Conservation (phyloP, 345 rosid genomes). For the Aquilaria yunnanensis region DNA sequence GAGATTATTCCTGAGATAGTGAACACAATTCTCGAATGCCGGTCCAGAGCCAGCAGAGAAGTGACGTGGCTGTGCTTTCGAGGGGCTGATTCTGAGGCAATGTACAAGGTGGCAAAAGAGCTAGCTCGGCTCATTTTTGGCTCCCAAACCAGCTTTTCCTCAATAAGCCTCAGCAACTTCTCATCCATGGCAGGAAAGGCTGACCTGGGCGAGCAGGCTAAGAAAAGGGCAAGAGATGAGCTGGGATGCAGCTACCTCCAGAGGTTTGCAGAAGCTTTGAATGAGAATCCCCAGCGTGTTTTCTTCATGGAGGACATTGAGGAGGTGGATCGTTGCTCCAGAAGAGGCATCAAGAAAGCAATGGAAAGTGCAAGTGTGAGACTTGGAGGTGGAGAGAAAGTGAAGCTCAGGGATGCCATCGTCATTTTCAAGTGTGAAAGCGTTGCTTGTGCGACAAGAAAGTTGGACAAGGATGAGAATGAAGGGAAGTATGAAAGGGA, state of each 20-base stretch:
- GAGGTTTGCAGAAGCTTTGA: slow-evolving; percentile 47
- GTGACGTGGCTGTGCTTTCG: slow-evolving; percentile 53
- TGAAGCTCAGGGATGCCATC: slow-evolving; percentile 55
- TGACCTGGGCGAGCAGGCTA: slow-evolving; percentile 21
- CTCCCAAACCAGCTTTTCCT: slow-evolving; percentile 34
- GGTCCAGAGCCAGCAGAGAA: slow-evolving; percentile 42
- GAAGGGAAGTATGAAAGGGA: slow-evolving; percentile 17
- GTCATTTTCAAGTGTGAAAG: slow-evolving; percentile 46
- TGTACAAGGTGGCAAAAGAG: slow-evolving; percentile 52
- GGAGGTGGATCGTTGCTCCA: slow-evolving; percentile 24
- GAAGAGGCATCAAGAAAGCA: slow-evolving; percentile 32
- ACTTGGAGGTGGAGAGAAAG: slow-evolving; percentile 36
- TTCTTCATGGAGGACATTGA: slow-evolving; percentile 58
- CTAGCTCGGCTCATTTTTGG: slow-evolving; percentile 52
- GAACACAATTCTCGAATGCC: slow-evolving; percentile 45
- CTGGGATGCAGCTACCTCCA: slow-evolving; percentile 24
- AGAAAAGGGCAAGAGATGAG: slow-evolving; percentile 47
- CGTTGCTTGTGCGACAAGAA: slow-evolving; percentile 19
- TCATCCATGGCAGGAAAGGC: slow-evolving; percentile 18
- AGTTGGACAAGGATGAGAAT: slow-evolving; percentile 13
- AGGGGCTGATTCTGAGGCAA: slow-evolving; percentile 40
- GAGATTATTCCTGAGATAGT: slow-evolving; percentile 36
- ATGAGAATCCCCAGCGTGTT: slow-evolving; percentile 65
- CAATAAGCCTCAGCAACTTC: slow-evolving; percentile 34
- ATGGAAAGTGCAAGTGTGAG: slow-evolving; percentile 33